These are phyloP conservation scores for Psilocybe tampanensis DNA, from an alignment of 768 basidiomycete species.

Conservation along the genomic window DNA sequence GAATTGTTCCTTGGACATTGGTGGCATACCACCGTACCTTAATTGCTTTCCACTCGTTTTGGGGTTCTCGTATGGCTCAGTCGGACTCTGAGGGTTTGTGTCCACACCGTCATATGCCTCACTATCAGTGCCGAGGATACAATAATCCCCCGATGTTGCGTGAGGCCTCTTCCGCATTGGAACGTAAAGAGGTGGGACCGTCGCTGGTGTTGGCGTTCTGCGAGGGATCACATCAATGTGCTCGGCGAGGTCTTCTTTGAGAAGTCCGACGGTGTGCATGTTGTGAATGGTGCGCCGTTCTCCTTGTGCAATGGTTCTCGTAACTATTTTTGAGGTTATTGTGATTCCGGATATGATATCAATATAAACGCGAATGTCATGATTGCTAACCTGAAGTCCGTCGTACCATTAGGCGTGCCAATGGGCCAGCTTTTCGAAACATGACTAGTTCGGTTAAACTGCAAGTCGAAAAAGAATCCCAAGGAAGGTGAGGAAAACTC, in stretches of 20 bases:
- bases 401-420: too few species aligned
- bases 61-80: constrained; percentile 15
- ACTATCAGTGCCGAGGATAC: constrained; percentile 12
- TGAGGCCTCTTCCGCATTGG: neutral
- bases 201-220: neutral
- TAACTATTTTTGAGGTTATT: too few species aligned
- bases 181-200: neutral
- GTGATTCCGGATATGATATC: too few species aligned
- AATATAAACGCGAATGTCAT: too few species aligned
- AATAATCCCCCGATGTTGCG: neutral
- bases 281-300: neutral
- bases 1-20: neutral
- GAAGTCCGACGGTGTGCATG: neutral
- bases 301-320: too few species aligned
- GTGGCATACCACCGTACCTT: constrained; percentile 13
- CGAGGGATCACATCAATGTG: neutral
- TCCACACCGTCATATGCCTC: constrained; percentile 15
- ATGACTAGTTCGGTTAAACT: too few species aligned
- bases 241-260: neutral
- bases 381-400: too few species aligned
- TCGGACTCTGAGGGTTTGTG: constrained; percentile 13
- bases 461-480: too few species aligned
- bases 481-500: too few species aligned
- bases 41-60: constrained; percentile 13
- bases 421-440: too few species aligned